Percentiles rank a stretch among this genome's conserved stretches.
Conservation (phyloP, 176 grass and related monocot species). For the Hordeum marinum region DNA sequence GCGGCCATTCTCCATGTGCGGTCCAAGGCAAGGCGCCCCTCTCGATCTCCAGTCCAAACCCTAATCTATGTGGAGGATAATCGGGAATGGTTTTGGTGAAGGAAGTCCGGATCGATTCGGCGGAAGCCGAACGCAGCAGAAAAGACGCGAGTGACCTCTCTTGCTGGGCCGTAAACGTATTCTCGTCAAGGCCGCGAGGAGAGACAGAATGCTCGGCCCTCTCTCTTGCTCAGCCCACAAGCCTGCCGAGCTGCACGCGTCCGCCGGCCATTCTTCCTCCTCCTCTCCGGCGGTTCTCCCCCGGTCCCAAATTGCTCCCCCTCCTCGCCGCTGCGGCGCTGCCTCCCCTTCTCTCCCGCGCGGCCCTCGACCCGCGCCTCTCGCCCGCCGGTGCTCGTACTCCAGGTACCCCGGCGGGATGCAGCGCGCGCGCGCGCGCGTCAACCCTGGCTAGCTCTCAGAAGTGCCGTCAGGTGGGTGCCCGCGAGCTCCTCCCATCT, state of each 20-base stretch:
- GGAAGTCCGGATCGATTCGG: no score
- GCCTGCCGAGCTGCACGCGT: no score
- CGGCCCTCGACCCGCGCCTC: no score
- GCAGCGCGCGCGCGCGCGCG: no score
- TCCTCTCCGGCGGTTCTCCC: not conserved
- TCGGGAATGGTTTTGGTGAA: not conserved
- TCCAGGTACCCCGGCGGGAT: conserved; percentile 14
- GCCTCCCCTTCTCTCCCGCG: not conserved
- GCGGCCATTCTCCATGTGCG: not conserved
- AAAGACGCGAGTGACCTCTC: no score
- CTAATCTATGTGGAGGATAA: not conserved
- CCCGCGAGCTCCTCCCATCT: not conserved
- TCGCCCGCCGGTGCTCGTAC: not conserved
- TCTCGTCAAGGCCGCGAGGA: not conserved
- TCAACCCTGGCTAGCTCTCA: no score
- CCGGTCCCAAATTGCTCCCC: no score
- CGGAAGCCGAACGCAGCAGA: no score
- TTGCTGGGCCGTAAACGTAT: not conserved
- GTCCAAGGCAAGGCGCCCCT: no score
- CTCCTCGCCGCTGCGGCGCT: no score
- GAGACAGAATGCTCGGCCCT: not conserved
- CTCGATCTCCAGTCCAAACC: not conserved
- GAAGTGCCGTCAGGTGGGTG: not conserved
- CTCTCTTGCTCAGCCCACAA: no score
- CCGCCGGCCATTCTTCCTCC: not conserved